Conservation (phyloP, 169 alveolate genomes). For the Plasmodium knowlesi region DNA sequence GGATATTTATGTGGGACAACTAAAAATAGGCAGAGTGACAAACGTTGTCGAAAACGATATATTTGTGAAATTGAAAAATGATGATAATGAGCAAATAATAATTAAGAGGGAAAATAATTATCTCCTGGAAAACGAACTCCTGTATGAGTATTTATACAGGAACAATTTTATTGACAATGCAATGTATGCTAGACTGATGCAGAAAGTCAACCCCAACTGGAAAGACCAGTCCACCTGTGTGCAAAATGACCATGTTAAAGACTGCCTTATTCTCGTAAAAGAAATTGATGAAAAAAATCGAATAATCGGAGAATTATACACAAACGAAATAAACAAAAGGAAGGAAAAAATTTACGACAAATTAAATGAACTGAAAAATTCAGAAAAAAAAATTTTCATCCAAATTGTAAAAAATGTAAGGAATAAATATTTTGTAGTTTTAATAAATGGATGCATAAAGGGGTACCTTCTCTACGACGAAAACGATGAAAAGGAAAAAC, state of each 20-base stretch:
- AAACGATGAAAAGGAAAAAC: background rate
- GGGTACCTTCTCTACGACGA: constrained; percentile 66
- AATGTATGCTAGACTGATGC: constrained; percentile 21
- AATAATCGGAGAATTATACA: constrained; percentile 57
- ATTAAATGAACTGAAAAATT: constrained; percentile 42
- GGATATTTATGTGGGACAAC: constrained; percentile 45
- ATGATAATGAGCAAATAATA: constrained; percentile 17
- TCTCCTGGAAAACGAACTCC: constrained; percentile 44
- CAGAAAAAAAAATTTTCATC: constrained; percentile 56
- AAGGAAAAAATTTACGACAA: constrained; percentile 72
- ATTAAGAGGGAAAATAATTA: constrained; percentile 71
- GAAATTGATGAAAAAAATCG: constrained; percentile 22
- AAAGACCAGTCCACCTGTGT: background rate
- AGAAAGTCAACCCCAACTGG: background rate
- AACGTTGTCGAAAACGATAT: constrained; percentile 51
- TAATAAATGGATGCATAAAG: constrained; percentile 66
- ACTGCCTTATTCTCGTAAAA: constrained; percentile 55
- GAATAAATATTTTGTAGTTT: constrained; percentile 67
- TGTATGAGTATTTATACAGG: constrained; percentile 37
- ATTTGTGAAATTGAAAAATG: constrained; percentile 53
- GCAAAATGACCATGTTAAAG: background rate
- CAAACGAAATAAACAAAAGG: constrained; percentile 56
- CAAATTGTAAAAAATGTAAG: constrained; percentile 71
- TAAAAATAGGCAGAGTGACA: constrained; percentile 51
- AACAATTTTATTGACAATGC: constrained; percentile 28